phyloP scores from a whole-genome alignment of 2,329 filamentous ascomycete species.

The Aspergillus fumigatus region DNA sequence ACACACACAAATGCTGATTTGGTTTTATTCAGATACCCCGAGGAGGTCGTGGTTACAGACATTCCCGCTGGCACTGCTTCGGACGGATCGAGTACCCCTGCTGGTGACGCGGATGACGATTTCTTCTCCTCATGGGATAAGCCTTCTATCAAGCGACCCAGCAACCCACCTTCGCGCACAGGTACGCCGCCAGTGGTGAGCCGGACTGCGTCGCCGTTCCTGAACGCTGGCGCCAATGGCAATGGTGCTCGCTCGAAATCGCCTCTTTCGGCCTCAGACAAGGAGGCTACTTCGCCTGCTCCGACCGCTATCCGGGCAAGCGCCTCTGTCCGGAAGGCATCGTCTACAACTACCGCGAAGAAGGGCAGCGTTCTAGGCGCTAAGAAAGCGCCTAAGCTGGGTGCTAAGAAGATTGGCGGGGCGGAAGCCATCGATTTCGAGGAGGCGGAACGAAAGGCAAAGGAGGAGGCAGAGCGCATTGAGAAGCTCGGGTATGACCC shows the following conservation, averaged over 20 bases:
- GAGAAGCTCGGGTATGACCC: constrained; percentile 94
- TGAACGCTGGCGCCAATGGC: constrained; percentile 64
- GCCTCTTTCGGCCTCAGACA: constrained; percentile 59
- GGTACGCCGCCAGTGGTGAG: constrained; percentile 77
- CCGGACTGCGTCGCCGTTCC: constrained; percentile 84
- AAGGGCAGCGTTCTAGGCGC: constrained; percentile 82
- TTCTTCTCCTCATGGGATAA: constrained; percentile 99
- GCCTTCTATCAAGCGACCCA: constrained; percentile 92
- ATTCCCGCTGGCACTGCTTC: constrained; percentile 53
- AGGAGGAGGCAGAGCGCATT: constrained; percentile 94
- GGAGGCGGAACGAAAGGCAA: constrained; percentile 92
- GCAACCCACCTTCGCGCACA: constrained; percentile 85
- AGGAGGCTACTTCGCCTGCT: constrained; percentile 48
- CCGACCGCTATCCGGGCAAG: constrained; percentile 68
- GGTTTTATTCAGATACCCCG: constrained; percentile 60
- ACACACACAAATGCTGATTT: constrained; percentile 9
- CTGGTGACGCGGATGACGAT: constrained; percentile 78
- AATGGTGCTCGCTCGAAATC: constrained; percentile 78
- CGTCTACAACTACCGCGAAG: constrained; percentile 60
- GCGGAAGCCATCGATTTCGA: constrained; percentile 88
- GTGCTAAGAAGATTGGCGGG: constrained; percentile 80
- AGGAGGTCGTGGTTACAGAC: constrained; percentile 81
- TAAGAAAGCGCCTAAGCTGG: constrained; percentile 78
- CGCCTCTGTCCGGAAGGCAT: constrained; percentile 74
- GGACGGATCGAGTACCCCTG: constrained; percentile 69